Evolutionary conservation across 169 alveolate genomes (phyloP), one percentile per base, ranked within the genome.

Genomic region (Plasmodium coatneyi): DNA sequence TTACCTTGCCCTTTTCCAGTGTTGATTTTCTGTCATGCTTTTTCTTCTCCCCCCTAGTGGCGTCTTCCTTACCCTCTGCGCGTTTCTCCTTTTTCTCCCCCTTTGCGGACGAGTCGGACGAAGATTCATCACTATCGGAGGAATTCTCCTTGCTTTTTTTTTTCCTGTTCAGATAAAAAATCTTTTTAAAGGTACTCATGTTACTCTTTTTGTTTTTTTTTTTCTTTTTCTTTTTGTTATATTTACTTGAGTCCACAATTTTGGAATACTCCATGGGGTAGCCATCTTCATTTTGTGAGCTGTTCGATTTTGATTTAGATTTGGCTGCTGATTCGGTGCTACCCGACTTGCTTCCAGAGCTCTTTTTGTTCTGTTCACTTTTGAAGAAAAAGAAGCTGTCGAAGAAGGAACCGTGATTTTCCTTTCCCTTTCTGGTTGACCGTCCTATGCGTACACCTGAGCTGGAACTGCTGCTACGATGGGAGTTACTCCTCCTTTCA

Each of bases 161-260:
- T 32, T 86, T 86, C 43, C 93, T 72, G 70, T 78, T 86, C 46
- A 86, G 70, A 41, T 86, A 39, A 86, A 86, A 86, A 32, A 86
- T 22, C 43, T 78, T 74, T 74, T 78, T 74, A 52, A 86, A 74
- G 2, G 93, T 32, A 86, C 84, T 86, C 71, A 86, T 74, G 66
- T 86, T 86, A 74, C 93, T 86, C 70, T 74, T 74, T 36, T 56
- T 74, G 46, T 41, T 76, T 36, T 86, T 86, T 52, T 49, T 86
- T 70, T 76, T 86, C 54, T 86, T 78, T 78, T 25, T 66, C 54
- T 86, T 78, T 56, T 25, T 66, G 76, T 66, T 76, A 5, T 76
- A 25, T 34, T 36, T 78, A 39, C 80, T 60, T 22, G 79, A 54
- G 1, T 76, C 93, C 41, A 14, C 60, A 10, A 36, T 86, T 74